Evolutionary conservation across 1,284 basidiomycete genomes (phyloP).

Genomic region (Ustilago vetiveriae): DNA sequence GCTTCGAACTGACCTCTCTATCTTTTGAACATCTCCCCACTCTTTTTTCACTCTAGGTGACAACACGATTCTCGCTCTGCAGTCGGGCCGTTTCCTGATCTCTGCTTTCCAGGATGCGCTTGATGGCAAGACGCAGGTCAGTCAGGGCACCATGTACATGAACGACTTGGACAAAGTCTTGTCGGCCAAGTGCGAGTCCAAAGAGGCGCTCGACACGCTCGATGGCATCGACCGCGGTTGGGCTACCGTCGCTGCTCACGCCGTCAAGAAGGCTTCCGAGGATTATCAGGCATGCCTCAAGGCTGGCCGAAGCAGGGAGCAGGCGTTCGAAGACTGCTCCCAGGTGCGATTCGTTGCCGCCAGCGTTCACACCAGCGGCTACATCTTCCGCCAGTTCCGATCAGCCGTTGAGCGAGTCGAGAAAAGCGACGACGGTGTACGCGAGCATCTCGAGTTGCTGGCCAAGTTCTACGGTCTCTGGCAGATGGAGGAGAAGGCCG

Average conservation of each 20-base stretch:
- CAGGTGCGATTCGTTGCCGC: constrained; percentile 72
- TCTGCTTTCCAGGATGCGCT: constrained; percentile 70
- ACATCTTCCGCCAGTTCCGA: constrained; percentile 67
- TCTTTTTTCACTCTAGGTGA: constrained; percentile 63
- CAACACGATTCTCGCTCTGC: constrained; percentile 71
- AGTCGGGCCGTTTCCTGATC: constrained; percentile 71
- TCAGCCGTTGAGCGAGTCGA: constrained; percentile 59
- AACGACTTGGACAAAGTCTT: constrained; percentile 68
- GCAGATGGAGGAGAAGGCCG: constrained; percentile 73
- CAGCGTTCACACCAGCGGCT: constrained; percentile 68
- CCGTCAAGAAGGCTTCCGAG: constrained; percentile 71
- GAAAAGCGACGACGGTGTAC: constrained; percentile 56
- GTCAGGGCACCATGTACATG: constrained; percentile 69
- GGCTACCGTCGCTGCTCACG: constrained; percentile 71
- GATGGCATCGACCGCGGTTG: constrained; percentile 70
- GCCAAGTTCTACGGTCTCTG: constrained; percentile 69
- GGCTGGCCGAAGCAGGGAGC: constrained; percentile 70
- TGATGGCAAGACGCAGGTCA: constrained; percentile 69
- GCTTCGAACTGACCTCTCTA: background rate
- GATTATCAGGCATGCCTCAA: constrained; percentile 69
- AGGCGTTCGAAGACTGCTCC: constrained; percentile 71
- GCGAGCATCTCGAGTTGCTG: constrained; percentile 56
- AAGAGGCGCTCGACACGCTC: constrained; percentile 69
- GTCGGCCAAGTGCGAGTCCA: constrained; percentile 67
- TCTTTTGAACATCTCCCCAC: background rate